Conservation (phyloP, 1,139 yeast species). For the Magnusiomyces clavatus region DNA sequence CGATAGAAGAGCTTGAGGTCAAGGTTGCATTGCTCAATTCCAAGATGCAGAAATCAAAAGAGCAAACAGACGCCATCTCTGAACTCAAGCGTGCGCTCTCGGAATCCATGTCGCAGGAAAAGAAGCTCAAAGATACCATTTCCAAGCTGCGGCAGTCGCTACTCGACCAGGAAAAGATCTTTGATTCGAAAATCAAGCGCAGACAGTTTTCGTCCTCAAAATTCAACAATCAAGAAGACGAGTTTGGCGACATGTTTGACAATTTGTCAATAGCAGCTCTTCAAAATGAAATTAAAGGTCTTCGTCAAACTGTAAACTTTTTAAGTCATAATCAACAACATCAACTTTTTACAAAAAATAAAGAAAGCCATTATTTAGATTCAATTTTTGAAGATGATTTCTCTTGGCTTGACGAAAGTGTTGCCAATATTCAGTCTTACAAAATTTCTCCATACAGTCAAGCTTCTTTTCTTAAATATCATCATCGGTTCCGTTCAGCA, state of each 20-base stretch:
- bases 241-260: conserved; percentile 10
- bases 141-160: conserved; percentile 18
- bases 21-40: conserved; percentile 39
- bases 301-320: conserved; percentile 16
- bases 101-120: conserved; percentile 24
- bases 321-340: conserved; percentile 10
- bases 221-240: conserved; percentile 4
- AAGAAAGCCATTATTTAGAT: neutral
- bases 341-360: neutral
- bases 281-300: conserved; percentile 17
- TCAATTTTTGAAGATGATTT: neutral
- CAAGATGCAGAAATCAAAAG: conserved; percentile 35
- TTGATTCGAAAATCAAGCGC: conserved; percentile 8
- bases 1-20: conserved; percentile 39
- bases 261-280: conserved; percentile 16
- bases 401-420: neutral
- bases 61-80: conserved; percentile 30
- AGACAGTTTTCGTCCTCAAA: neutral
- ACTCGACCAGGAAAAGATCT: conserved; percentile 32
- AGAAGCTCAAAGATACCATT: conserved; percentile 21
- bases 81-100: conserved; percentile 27
- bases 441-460: too few species aligned
- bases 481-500: conserved; percentile 9
- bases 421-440: too few species aligned
- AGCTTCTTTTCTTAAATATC: neutral